Evolutionary conservation across 257 asterid species (phyloP), one percentile per base, ranked within the genome.

Genomic region (Gentiana straminea): DNA sequence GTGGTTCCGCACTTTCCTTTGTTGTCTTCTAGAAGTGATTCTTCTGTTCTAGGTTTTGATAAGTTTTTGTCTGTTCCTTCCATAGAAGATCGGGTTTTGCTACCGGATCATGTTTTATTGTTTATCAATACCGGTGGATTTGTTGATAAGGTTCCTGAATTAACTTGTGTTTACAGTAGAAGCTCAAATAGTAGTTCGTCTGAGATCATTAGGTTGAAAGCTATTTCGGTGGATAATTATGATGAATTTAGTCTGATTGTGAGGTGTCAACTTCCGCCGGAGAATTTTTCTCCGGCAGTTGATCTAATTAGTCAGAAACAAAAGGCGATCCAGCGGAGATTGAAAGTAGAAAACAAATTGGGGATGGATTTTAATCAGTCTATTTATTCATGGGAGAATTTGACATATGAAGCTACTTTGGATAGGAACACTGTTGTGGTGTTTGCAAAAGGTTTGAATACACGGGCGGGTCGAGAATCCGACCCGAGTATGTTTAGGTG

Each of bases 371-470:
- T 60, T 24, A 75, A 77, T 61, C 71, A 39, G 34, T 73, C 79
- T 2, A 84, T 66, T 38, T 61, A 58, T 66, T 62, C 76, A 44
- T 92, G 97, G 98, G 88, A 88, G 5, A 74, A 77, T 56, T 73
- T 92, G 60, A 84, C 64, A 3, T 92, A 87, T 75, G 78, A 80
- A 36, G 95, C 95, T 38, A 66, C 74, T n/a, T 56, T 88, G 60
- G 98, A 92, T 68, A 80, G 78, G 56, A 73, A 63, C 13, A 79
- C 83, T 0, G 87, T 57, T 49, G 84, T 77, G 33, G 95, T 92
- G 68, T 92, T 92, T 68, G 97, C 81, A 32, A 92, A 92, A 66
- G 98, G 98, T 4, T 75, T 92, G 91, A 88, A 81, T 74, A 75
- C 88, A 50, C 77, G 97, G 81, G 78, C 84, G 2, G 73, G 71